These are phyloP conservation scores for Toxoplasma gondii DNA, from an alignment of 169 alveolate genomes.

Conservation along the genomic window DNA sequence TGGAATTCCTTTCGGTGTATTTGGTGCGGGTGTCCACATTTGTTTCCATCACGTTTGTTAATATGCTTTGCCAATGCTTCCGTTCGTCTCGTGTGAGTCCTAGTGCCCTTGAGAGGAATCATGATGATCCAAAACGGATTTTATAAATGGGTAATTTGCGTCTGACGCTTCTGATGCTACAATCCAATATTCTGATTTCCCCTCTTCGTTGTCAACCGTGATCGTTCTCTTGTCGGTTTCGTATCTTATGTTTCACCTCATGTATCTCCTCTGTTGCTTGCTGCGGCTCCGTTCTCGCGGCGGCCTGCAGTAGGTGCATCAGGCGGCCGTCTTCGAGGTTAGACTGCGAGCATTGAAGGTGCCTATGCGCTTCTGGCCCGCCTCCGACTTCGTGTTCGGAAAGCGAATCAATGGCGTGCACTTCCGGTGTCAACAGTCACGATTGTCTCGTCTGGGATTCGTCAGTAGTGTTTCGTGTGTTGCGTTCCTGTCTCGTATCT, in stretches of 20 bases:
- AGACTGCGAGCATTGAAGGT: not conserved
- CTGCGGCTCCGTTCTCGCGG: not conserved
- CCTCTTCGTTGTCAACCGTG: not conserved
- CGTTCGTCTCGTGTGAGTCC: too few relatives aligned
- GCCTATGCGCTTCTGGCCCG: not conserved
- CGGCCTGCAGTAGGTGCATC: not conserved
- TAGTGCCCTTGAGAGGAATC: not conserved
- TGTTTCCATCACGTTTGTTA: too few relatives aligned
- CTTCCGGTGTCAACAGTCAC: not conserved
- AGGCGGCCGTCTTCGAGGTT: conserved; percentile 32
- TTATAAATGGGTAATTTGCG: conserved; percentile 12
- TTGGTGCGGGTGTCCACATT: too few relatives aligned
- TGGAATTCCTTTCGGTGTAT: too few relatives aligned
- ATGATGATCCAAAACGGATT: conserved; percentile 26
- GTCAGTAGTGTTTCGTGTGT: too few relatives aligned
- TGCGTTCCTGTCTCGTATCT: too few relatives aligned
- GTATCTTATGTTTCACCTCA: not conserved
- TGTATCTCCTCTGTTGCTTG: conserved; percentile 18
- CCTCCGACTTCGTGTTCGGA: not conserved
- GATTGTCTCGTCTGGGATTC: not conserved
- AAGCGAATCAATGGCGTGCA: not conserved
- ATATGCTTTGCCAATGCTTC: too few relatives aligned
- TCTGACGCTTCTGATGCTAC: conserved; percentile 5
- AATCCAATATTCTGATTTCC: not conserved
- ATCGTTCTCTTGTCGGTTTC: not conserved